Evolutionary conservation across 208 protist genomes (phyloP).

Genomic region (Leishmania martiniquensis): DNA sequence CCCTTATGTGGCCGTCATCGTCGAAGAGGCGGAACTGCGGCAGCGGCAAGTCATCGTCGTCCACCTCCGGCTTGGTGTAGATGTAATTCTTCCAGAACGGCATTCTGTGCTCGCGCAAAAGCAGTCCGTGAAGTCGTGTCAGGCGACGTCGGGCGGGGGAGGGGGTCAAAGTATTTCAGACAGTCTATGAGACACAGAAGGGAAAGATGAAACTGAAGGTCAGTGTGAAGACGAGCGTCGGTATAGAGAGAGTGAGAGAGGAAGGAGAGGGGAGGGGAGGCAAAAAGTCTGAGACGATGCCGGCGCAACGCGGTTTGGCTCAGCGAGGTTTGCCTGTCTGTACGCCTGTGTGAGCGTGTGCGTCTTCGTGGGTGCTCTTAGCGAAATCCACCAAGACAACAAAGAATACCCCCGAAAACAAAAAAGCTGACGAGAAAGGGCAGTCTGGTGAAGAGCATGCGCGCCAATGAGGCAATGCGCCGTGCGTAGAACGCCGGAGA

Average conservation of each 20-base stretch:
- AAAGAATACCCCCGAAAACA: too few relatives aligned
- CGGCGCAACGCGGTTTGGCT: neutral
- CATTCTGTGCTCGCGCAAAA: conserved; percentile 34
- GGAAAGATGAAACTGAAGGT: too few relatives aligned
- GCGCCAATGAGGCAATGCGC: neutral
- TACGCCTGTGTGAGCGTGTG: too few relatives aligned
- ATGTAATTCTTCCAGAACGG: conserved; percentile 80
- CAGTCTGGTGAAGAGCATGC: too few relatives aligned
- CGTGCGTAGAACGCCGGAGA: neutral
- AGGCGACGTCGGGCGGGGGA: neutral
- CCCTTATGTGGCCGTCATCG: conserved; percentile 68
- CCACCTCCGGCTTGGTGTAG: conserved; percentile 69
- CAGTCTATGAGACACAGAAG: neutral
- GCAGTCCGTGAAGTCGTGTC: neutral
- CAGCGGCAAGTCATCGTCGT: conserved; percentile 85
- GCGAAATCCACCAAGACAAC: neutral
- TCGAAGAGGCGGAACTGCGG: conserved; percentile 86
- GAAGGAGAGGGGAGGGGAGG: neutral
- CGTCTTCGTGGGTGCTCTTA: too few relatives aligned
- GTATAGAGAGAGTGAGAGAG: neutral
- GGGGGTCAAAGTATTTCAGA: too few relatives aligned
- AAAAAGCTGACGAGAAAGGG: neutral
- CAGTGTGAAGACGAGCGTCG: too few relatives aligned
- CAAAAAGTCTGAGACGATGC: neutral
- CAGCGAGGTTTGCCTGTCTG: neutral